Evolutionary conservation across 176 grass and related monocot genomes (phyloP), one percentile per base, ranked within the genome.

Genomic region (Alloteropsis semialata): DNA sequence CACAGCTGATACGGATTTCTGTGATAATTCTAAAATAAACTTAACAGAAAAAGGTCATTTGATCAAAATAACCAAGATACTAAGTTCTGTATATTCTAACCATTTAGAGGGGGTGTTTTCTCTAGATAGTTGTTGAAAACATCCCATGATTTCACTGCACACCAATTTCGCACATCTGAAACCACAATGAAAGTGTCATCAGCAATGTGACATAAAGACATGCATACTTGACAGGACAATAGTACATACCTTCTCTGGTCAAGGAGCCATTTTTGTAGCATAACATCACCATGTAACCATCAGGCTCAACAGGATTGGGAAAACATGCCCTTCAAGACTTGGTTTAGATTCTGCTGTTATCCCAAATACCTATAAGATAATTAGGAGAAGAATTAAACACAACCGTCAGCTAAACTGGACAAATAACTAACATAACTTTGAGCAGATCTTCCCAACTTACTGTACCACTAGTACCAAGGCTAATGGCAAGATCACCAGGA

Each of bases 201-300:
- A 82, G 69, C 1, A 72, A 86, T 78, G 17, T 55, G 24, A n/a
- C 39, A 78, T 8, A 22, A n/a, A 49, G 14, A 45, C 43, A 72
- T 33, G 8, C 18, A 69, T 34, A 80, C 5, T 8, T 16, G 22
- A 0, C 34, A 67, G 48, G 25, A 41, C 22, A 69, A 57, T 53
- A 36, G 1, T 19, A 16, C 29, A n/a, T 82, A 89, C 92, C 96
- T 95, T 98, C 92, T 67, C 96, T 87, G 63, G 92, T 95, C 84
- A 98, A 87, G 28, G 96, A 98, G n/a, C 96, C 92, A 90, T 98
- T 98, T 91, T 98, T 98, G 48, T 98, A 98, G 61, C 88, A 90
- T 15, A 98, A 79, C 96, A 98, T 98, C 67, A 98, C 92, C 96
- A 98, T 98, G 70, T 93, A 98, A 66, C 96, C 94, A 87, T 91